Conservation (phyloP, 768 basidiomycete genomes). For the Collybiopsis confluens region DNA sequence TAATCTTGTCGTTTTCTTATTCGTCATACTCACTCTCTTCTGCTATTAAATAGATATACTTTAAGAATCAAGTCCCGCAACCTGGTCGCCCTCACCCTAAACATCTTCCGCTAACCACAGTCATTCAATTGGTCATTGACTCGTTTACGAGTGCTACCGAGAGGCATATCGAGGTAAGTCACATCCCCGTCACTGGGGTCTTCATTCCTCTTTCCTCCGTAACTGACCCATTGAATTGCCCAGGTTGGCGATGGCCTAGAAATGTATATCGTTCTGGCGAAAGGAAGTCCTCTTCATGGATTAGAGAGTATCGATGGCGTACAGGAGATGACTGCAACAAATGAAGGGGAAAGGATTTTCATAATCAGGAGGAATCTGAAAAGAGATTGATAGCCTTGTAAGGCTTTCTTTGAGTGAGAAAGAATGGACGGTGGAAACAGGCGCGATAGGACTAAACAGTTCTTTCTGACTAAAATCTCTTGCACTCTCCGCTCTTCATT, state of each 20-base stretch:
- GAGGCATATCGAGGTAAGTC: conserved; percentile 88
- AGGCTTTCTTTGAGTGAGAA: not conserved
- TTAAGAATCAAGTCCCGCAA: conserved; percentile 87
- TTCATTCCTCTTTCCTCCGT: not conserved
- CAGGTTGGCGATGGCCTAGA: conserved; percentile 96
- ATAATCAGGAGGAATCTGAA: conserved; percentile 75
- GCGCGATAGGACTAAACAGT: too few species aligned
- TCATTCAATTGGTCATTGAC: conserved; percentile 87
- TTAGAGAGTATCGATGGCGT: conserved; percentile 51
- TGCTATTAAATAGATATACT: conserved; percentile 71
- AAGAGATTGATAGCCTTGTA: conserved; percentile 52
- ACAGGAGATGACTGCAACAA: conserved; percentile 58
- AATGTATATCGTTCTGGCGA: conserved; percentile 81
- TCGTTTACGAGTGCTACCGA: conserved; percentile 97
- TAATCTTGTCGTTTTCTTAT: not conserved
- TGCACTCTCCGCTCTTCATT: too few species aligned
- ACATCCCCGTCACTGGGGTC: too few species aligned
- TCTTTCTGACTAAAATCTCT: too few species aligned
- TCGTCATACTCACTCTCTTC: not conserved
- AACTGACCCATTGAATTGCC: too few species aligned
- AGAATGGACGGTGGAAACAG: too few species aligned
- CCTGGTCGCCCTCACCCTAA: conserved; percentile 70
- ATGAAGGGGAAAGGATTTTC: conserved; percentile 73
- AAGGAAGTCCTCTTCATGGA: conserved; percentile 56
- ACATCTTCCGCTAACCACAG: conserved; percentile 76